phyloP scores from a whole-genome alignment of 495 filamentous ascomycete species.

The Geopyxis carbonaria region DNA sequence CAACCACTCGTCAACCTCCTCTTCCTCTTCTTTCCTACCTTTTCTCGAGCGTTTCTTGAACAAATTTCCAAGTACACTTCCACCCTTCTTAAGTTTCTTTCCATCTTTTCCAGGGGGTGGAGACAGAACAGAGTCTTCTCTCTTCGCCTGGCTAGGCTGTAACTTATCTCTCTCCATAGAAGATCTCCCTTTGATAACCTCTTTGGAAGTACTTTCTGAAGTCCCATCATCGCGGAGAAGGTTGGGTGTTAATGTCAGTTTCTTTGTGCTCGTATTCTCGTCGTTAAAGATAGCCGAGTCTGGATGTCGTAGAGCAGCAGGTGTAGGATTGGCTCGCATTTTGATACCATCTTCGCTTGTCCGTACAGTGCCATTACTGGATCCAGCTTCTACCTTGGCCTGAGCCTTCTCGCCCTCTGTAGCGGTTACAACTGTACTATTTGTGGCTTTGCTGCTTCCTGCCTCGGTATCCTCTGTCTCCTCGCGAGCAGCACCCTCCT shows the following conservation, averaged over 20 bases:
- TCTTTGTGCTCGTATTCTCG: conserved; percentile 83
- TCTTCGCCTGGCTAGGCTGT: conserved; percentile 27
- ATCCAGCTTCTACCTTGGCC: not conserved
- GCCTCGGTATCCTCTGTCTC: conserved; percentile 28
- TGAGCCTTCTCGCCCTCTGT: not conserved
- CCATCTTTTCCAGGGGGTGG: conserved; percentile 42
- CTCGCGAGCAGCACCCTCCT: too few relatives aligned
- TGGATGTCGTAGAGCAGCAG: conserved; percentile 22
- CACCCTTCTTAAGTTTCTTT: conserved; percentile 82
- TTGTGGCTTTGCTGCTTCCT: conserved; percentile 27
- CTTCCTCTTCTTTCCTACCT: conserved; percentile 49
- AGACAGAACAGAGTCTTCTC: conserved; percentile 16
- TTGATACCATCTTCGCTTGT: conserved; percentile 22
- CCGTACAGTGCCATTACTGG: conserved; percentile 24
- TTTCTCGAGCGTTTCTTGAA: conserved; percentile 93
- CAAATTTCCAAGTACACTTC: conserved; percentile 76
- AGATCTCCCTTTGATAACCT: conserved; percentile 29
- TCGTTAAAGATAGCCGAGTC: conserved; percentile 68
- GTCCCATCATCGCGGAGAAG: conserved; percentile 65
- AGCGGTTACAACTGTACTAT: too few relatives aligned
- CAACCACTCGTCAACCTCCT: conserved; percentile 32
- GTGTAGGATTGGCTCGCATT: conserved; percentile 24
- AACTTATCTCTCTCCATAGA: conserved; percentile 42
- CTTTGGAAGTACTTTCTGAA: conserved; percentile 8
- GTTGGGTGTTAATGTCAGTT: conserved; percentile 91